Conservation (phyloP, 2,329 filamentous ascomycete species). For the Calonectria pauciramosa region DNA sequence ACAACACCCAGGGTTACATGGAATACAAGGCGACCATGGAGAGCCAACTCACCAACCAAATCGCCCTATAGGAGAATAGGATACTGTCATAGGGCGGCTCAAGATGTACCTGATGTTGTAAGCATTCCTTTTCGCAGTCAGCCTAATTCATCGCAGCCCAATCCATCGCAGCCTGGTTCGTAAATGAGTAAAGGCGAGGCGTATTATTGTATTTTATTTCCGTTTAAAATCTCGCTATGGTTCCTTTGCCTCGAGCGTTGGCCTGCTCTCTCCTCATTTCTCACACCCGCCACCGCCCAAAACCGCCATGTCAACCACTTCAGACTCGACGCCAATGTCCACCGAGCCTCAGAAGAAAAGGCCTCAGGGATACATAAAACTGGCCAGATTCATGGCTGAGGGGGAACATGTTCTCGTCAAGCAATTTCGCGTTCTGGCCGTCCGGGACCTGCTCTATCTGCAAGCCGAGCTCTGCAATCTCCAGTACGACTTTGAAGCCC, state of each 20-base stretch:
- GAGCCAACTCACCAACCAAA: too few species aligned
- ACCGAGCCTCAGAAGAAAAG: background rate
- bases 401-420: background rate
- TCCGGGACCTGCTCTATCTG: background rate
- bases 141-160: background rate
- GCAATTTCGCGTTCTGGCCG: background rate
- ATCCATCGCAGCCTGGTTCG: background rate
- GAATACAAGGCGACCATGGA: background rate
- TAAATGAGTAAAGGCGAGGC: background rate
- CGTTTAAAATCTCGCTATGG: background rate
- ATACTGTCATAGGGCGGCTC: background rate
- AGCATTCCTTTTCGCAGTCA: background rate
- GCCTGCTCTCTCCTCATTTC: background rate
- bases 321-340: background rate
- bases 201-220: background rate
- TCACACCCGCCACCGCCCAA: too few species aligned
- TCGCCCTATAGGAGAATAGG: background rate
- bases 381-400: background rate
- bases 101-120: too few species aligned
- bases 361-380: background rate
- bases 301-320: background rate
- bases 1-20: background rate
- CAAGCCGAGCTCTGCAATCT: background rate
- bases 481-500: background rate
- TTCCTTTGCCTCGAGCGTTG: background rate